Percentiles rank a stretch among this genome's conserved stretches.
Conservation (phyloP, 2,329 filamentous ascomycete genomes). For the Scleromitrula shiraiana region DNA sequence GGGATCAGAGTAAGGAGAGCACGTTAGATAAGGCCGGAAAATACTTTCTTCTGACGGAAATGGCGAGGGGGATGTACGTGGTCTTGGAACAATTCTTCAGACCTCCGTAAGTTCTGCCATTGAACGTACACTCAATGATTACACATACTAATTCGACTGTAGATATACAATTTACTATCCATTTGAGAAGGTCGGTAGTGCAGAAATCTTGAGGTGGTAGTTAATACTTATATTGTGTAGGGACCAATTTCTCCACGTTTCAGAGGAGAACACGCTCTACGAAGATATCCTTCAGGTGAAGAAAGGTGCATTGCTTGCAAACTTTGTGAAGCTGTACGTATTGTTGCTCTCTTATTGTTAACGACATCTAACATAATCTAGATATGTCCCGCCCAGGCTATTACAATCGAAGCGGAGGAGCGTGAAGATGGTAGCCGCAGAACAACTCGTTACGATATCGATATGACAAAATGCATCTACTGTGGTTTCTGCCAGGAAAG, state of each 20-base stretch:
- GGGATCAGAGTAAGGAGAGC: constrained; percentile 72
- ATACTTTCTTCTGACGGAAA: constrained; percentile 93
- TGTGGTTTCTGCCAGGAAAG: constrained; percentile 99
- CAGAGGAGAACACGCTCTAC: constrained; percentile 93
- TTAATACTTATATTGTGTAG: constrained; percentile 32
- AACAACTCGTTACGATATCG: constrained; percentile 96
- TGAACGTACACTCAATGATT: constrained; percentile 14
- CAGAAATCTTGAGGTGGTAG: neutral
- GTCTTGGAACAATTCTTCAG: constrained; percentile 97
- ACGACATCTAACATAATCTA: constrained; percentile 26
- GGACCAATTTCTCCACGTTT: constrained; percentile 96
- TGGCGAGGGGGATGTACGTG: constrained; percentile 96
- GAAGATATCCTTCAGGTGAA: constrained; percentile 93
- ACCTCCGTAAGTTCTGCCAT: constrained; percentile 68
- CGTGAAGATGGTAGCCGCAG: constrained; percentile 90
- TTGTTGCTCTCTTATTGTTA: neutral
- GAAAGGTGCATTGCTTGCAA: constrained; percentile 99
- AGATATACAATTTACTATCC: constrained; percentile 99
- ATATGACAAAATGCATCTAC: constrained; percentile 99
- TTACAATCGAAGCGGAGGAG: constrained; percentile 98
- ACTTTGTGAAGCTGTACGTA: constrained; percentile 77
- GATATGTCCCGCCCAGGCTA: constrained; percentile 95
- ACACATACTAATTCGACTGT: constrained; percentile 25
- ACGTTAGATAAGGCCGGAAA: constrained; percentile 78
- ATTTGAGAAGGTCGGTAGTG: constrained; percentile 71